phyloP scores from a whole-genome alignment of 1,284 basidiomycete species.

The Trametes hirsuta region DNA sequence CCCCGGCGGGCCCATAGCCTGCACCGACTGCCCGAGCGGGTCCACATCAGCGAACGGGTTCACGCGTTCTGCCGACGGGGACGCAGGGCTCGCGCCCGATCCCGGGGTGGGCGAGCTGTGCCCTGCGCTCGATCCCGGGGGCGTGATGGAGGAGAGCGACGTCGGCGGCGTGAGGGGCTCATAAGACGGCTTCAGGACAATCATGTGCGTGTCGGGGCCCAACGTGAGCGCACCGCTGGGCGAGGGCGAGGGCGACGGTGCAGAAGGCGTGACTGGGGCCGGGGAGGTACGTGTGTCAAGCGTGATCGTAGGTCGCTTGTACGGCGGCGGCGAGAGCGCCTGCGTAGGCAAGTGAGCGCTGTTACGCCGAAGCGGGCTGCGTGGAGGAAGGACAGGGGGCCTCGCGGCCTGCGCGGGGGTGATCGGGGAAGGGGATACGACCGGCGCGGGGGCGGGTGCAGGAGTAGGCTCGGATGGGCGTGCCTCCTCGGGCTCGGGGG shows the following conservation, averaged over 20 bases:
- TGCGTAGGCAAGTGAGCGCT: conserved; percentile 28
- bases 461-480: conserved; percentile 11
- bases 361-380: conserved; percentile 37
- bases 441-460: background rate
- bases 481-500: conserved; percentile 5
- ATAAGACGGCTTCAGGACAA: conserved; percentile 23
- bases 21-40: background rate
- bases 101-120: conserved; percentile 3
- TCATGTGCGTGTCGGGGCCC: background rate
- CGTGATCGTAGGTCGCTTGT: conserved; percentile 12
- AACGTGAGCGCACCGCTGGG: background rate
- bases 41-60: conserved; percentile 6
- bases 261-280: background rate
- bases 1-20: background rate
- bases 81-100: background rate
- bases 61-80: background rate
- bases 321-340: conserved; percentile 14
- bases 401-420: conserved; percentile 19
- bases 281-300: conserved; percentile 2
- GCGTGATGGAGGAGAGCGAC: conserved; percentile 40
- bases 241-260: background rate
- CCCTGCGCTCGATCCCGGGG: conserved; percentile 16
- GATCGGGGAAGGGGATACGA: conserved; percentile 38
- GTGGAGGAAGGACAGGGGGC: conserved; percentile 40
- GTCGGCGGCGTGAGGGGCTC: conserved; percentile 47